Base-by-base conservation (phyloP, 164 flowering plant genomes). In the Santalum album region DNA sequence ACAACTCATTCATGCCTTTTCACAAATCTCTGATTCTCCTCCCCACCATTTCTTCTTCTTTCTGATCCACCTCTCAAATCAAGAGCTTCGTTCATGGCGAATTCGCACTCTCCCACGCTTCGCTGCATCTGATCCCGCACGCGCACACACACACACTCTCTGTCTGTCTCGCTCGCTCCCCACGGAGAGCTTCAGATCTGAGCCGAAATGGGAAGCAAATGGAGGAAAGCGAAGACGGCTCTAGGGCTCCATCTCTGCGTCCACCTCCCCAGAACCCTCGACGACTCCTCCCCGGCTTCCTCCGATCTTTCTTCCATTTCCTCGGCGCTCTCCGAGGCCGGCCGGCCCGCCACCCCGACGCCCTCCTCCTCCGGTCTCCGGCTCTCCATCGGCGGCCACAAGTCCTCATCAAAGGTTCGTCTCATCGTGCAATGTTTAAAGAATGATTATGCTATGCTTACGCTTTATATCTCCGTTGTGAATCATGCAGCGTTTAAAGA, bases 211-310 rank as follows among this genome's bases (percentile, higher is more conserved):
- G 86, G 62, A 23, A 88, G 82, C 59, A 84, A 75, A 69, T 91
- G 98, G 98, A 73, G 78, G 56, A 88, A 86, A 63, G 82, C 75
- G 45, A 87, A 86, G 76, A 34, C 69, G 29, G 86, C 90, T 18
- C 66, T 91, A 2, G 88, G 90, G 6, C 36, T 72, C 38, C 78
- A 79, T 42, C 67, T 70, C 23, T 84, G 92, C 40, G 67, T 80
- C 10, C 73, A 72, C 54, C 70, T 73, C 35, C 94, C 97, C 24
- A 56, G 55, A 49, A 66, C 78, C 7, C 22, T 83, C 56, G 83
- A 72, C 48, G 78, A 64, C 25, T 57, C 40, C 21, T 49, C 64
- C 1, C 39, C 52, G 34, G 56, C 78, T 9, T 21, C 46, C 27
- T 25, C 43, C 69, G 10, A 7, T 60, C 50, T n/a, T n/a, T n/a